These are phyloP conservation scores for Aegle marmelos DNA, from an alignment of 345 rosid genomes.

Conservation along the genomic window DNA sequence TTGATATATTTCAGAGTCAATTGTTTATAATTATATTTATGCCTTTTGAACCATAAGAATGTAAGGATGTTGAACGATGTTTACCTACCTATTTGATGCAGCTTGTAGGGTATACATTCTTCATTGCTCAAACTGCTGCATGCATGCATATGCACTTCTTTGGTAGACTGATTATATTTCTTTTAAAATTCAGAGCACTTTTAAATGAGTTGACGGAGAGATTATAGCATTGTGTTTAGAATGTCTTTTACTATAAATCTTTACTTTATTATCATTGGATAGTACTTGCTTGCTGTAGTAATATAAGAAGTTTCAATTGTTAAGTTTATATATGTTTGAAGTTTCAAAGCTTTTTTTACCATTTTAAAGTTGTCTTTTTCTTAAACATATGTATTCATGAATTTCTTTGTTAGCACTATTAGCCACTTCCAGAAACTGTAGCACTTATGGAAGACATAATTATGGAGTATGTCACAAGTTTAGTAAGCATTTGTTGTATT, in stretches of 20 bases:
- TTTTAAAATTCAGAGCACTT: background rate
- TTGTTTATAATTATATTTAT: background rate
- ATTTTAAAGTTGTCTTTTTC: background rate
- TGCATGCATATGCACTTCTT: background rate
- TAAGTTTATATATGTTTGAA: background rate
- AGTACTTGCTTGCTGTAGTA: background rate
- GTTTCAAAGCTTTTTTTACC: too few relatives aligned
- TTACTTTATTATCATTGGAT: background rate
- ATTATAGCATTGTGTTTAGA: background rate
- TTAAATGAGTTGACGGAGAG: background rate
- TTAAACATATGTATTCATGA: background rate
- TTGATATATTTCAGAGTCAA: background rate
- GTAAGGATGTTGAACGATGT: too few relatives aligned
- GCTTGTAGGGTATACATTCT: background rate
- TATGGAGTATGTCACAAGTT: conserved; percentile 82
- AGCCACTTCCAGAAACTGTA: conserved; percentile 92
- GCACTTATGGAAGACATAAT: conserved; percentile 91
- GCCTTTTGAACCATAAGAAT: too few relatives aligned
- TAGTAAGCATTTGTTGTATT: conserved; percentile 44
- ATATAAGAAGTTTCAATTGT: background rate
- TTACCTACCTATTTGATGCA: background rate
- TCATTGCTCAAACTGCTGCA: too few relatives aligned
- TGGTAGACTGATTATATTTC: background rate
- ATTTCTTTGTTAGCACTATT: conserved; percentile 19
- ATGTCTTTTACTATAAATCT: background rate